Evolutionary conservation across 2,329 filamentous ascomycete species (phyloP).

Genomic region (Diaporthe ilicicola): DNA sequence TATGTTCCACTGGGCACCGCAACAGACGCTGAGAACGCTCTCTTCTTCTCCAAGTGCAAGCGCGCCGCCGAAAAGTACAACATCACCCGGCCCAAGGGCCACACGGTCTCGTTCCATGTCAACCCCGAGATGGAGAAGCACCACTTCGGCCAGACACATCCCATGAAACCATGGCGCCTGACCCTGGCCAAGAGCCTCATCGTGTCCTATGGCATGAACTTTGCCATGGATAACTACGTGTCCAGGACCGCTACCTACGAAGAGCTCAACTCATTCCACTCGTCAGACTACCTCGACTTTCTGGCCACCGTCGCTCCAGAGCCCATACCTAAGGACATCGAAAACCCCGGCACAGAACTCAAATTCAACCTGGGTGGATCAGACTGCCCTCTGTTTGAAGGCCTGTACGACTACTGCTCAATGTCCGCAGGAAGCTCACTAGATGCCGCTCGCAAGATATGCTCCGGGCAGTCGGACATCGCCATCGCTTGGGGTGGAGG

Average conservation of each 20-base stretch:
- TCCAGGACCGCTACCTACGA: slow-evolving; percentile 85
- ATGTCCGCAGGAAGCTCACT: slow-evolving; percentile 91
- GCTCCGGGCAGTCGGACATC: slow-evolving; percentile 88
- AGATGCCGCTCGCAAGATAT: slow-evolving; percentile 89
- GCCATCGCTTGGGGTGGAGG: slow-evolving; percentile 98
- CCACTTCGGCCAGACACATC: slow-evolving; percentile 95
- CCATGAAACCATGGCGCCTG: slow-evolving; percentile 98
- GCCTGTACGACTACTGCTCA: slow-evolving; percentile 93
- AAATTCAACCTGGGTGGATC: slow-evolving; percentile 89
- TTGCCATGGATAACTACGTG: slow-evolving; percentile 94
- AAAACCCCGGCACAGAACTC: slow-evolving; percentile 68
- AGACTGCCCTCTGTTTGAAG: slow-evolving; percentile 96
- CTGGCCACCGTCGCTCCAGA: slow-evolving; percentile 76
- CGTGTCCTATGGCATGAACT: slow-evolving; percentile 93
- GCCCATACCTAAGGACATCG: slow-evolving; percentile 70
- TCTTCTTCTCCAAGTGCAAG: slow-evolving; percentile 66
- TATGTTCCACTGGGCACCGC: slow-evolving; percentile 60
- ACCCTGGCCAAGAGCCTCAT: slow-evolving; percentile 96
- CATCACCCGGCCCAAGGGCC: slow-evolving; percentile 82
- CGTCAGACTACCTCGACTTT: slow-evolving; percentile 89
- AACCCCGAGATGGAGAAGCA: slow-evolving; percentile 95
- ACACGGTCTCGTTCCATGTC: slow-evolving; percentile 94
- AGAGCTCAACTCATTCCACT: slow-evolving; percentile 88
- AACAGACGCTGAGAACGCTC: slow-evolving; percentile 63
- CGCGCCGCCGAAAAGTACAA: slow-evolving; percentile 68